Evolutionary conservation across 176 grass and related monocot species (phyloP).

Genomic region (Lolium multiflorum): DNA sequence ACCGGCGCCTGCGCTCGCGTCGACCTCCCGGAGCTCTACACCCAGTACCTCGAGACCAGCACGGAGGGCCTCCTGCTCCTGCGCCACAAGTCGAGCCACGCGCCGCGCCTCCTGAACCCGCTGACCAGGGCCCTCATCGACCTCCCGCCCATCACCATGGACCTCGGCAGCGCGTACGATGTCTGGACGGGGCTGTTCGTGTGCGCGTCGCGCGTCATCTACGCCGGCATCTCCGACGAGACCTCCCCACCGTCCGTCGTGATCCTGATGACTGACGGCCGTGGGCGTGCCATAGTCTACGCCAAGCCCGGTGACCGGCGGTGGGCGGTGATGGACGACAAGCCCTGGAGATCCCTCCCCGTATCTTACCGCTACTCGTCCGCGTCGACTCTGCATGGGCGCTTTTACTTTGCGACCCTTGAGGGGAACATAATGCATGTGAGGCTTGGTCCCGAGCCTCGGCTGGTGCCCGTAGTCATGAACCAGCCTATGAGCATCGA

Average conservation of each 20-base stretch:
- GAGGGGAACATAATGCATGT: conserved; percentile 17
- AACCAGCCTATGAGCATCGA: not conserved
- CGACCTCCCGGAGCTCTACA: not conserved
- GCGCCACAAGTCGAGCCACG: not conserved
- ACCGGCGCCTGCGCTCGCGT: not conserved
- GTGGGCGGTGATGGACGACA: not conserved
- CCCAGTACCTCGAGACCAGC: conserved; percentile 17
- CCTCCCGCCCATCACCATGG: not conserved
- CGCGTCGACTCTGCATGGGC: not conserved
- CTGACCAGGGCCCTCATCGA: not conserved
- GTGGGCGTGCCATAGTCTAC: not conserved
- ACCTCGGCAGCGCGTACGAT: not conserved
- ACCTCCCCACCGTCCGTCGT: not conserved
- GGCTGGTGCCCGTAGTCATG: not conserved
- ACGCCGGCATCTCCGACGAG: not conserved
- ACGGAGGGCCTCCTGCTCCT: not conserved
- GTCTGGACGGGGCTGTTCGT: not conserved
- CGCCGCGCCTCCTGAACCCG: not conserved
- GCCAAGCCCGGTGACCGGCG: conserved; percentile 19
- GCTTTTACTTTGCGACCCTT: conserved; percentile 10
- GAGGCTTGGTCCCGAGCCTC: conserved; percentile 5
- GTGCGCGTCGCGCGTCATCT: not conserved
- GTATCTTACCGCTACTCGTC: not conserved
- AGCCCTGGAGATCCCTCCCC: not conserved
- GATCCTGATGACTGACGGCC: not conserved